phyloP scores from a whole-genome alignment of 371 early-diverging fungal genomes.

The Saksenaea vasiformis region DNA sequence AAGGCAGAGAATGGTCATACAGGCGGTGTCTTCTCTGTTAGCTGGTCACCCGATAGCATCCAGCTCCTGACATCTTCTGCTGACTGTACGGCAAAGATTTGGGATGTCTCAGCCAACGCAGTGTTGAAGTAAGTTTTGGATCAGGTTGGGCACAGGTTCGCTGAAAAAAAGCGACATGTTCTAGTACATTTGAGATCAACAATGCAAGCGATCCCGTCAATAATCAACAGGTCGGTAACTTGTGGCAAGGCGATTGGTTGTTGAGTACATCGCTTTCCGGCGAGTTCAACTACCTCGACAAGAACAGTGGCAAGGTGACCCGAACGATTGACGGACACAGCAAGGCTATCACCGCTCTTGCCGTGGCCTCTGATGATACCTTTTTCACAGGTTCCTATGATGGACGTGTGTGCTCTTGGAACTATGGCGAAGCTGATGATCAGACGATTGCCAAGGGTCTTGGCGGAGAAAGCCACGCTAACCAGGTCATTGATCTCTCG shows the following conservation, averaged over 20 bases:
- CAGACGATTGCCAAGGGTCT: constrained; percentile 41
- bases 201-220: constrained; percentile 39
- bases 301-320: constrained; percentile 50
- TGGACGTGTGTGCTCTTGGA: constrained; percentile 80
- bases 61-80: constrained; percentile 83
- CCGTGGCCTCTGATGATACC: constrained; percentile 54
- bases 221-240: constrained; percentile 93
- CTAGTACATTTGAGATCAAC: constrained; percentile 56
- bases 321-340: constrained; percentile 78
- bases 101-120: constrained; percentile 78
- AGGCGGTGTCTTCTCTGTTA: constrained; percentile 82
- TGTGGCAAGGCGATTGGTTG: constrained; percentile 82
- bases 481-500: constrained; percentile 66
- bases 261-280: constrained; percentile 83
- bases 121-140: constrained; percentile 71
- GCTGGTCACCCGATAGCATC: constrained; percentile 87
- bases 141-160: too few relatives aligned
- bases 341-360: constrained; percentile 83
- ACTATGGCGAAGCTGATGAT: constrained; percentile 36
- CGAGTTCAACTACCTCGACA: constrained; percentile 82
- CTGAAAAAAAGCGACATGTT: neutral
- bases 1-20: constrained; percentile 61
- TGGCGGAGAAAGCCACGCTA: constrained; percentile 66
- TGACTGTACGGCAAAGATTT: constrained; percentile 89
- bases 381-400: constrained; percentile 92